Evolutionary conservation across 805 yeast species (phyloP).

Genomic region (Nakazawaea siamensis): DNA sequence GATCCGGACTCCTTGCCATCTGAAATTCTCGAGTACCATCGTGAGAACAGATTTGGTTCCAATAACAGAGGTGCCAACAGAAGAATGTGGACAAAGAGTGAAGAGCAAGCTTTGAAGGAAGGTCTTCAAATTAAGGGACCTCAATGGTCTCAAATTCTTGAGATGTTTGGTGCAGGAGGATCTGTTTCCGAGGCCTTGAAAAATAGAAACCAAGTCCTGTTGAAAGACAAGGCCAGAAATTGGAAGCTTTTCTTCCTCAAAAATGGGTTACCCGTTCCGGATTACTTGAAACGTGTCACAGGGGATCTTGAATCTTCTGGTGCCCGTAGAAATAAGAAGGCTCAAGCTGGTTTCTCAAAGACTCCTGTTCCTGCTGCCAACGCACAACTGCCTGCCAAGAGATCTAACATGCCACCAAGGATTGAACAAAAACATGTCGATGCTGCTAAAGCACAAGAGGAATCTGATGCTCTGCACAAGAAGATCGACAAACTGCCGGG

Average conservation of each 20-base stretch:
- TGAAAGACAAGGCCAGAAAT: conserved; percentile 94
- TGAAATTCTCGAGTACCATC: conserved; percentile 11
- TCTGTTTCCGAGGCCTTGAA: conserved; percentile 73
- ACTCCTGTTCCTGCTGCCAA: no score
- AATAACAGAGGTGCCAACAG: conserved; percentile 24
- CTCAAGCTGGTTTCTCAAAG: conserved; percentile 1
- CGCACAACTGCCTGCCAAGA: conserved; percentile 1
- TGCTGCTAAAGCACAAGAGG: conserved; percentile 5
- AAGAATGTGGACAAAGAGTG: conserved; percentile 81
- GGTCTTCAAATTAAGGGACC: conserved; percentile 86
- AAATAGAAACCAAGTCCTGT: conserved; percentile 83
- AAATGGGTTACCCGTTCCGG: conserved; percentile 70
- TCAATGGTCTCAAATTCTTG: conserved; percentile 87
- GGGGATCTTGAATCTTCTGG: conserved; percentile 54
- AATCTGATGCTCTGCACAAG: neutral
- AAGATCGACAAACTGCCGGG: neutral
- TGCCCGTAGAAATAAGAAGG: neutral
- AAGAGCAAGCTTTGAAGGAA: conserved; percentile 74
- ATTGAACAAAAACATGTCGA: conserved; percentile 10
- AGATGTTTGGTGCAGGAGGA: conserved; percentile 93
- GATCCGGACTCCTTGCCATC: conserved; percentile 10
- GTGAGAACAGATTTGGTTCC: conserved; percentile 9
- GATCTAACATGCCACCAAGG: conserved; percentile 5
- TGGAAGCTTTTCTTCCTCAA: conserved; percentile 86
- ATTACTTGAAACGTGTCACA: conserved; percentile 73